Evolutionary conservation across 805 yeast genomes (phyloP).

Genomic region (Metschnikowia colocasiae): DNA sequence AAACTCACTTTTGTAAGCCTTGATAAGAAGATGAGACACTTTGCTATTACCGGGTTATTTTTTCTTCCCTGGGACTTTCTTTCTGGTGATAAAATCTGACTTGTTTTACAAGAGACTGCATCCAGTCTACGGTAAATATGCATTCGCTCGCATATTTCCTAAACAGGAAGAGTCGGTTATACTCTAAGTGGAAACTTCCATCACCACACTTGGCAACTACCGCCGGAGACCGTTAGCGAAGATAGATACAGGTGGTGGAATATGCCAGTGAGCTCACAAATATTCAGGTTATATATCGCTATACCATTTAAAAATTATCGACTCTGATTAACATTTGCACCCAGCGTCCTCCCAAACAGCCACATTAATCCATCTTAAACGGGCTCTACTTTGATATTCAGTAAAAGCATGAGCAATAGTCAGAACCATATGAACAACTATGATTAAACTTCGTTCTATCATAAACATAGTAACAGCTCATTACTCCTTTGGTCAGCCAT

Average conservation of each 20-base stretch:
- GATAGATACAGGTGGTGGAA: neutral
- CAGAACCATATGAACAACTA: too few species aligned
- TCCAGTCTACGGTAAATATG: neutral
- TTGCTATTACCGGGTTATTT: neutral
- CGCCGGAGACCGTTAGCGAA: neutral
- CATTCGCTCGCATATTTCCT: constrained; percentile 1
- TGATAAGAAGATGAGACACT: too few species aligned
- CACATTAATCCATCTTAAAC: neutral
- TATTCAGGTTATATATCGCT: too few species aligned
- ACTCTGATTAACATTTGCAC: neutral
- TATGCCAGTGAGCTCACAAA: neutral
- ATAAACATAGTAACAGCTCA: too few species aligned
- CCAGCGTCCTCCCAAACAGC: neutral
- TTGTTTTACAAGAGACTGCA: neutral
- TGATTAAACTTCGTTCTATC: too few species aligned
- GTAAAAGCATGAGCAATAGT: neutral
- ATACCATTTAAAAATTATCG: too few species aligned
- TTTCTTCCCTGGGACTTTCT: neutral
- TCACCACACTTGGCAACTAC: neutral
- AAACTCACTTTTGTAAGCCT: neutral
- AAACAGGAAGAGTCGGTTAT: neutral
- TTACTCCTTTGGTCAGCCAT: too few species aligned
- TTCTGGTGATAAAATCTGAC: neutral
- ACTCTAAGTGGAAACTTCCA: constrained; percentile 1
- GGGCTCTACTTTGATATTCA: neutral